A percentile compares a stretch with the other conserved stretches of the same genome.
Evolutionary conservation across 176 grass and related monocot genomes (phyloP).

Genomic region (barley (Hordeum vulgare)): DNA sequence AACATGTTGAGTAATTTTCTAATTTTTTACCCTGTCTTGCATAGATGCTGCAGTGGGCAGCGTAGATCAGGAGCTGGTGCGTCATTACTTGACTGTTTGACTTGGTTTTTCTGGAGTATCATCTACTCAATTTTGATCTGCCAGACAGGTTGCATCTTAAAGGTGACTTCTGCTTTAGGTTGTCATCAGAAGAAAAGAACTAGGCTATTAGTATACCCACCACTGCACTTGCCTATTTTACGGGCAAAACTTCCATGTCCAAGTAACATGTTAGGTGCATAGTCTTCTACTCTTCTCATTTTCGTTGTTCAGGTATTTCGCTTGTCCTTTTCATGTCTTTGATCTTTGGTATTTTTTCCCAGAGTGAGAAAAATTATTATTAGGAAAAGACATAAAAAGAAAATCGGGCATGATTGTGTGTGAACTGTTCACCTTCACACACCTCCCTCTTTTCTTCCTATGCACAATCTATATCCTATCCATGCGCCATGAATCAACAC

Average conservation of each 20-base stretch:
- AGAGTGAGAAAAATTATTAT: too few species aligned
- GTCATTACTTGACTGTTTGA: too few species aligned
- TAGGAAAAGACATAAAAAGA: too few species aligned
- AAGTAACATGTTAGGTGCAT: neutral
- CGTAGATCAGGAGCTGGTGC: too few species aligned
- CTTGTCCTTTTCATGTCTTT: neutral
- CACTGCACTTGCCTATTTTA: neutral
- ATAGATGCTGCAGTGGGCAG: too few species aligned
- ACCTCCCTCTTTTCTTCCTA: too few species aligned
- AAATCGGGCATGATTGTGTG: too few species aligned
- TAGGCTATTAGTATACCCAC: neutral
- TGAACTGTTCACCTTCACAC: too few species aligned
- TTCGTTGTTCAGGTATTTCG: neutral
- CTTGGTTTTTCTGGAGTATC: too few species aligned
- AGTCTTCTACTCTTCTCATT: neutral
- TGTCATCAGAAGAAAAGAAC: neutral
- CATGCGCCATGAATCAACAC: too few species aligned
- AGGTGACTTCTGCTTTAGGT: neutral
- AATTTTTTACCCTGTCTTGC: neutral
- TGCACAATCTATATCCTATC: too few species aligned
- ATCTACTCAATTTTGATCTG: neutral
- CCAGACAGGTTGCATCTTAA: neutral
- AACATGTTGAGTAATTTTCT: neutral
- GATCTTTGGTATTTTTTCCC: too few species aligned
- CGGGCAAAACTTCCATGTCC: neutral